Evolutionary conservation across 768 basidiomycete genomes (phyloP).

Genomic region (Amanita exitialis): DNA sequence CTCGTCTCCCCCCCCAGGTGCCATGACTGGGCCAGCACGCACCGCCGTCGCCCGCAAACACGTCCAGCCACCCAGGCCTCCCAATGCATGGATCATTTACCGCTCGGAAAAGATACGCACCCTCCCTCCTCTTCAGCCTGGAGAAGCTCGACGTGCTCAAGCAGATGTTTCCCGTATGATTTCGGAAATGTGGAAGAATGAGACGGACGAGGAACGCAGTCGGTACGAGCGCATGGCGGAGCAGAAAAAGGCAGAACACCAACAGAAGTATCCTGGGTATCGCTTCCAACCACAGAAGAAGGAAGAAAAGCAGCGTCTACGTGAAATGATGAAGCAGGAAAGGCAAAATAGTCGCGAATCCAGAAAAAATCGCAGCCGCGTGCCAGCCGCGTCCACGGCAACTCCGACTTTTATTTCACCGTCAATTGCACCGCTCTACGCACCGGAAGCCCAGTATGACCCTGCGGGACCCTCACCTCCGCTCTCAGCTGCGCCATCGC

Average conservation of each 20-base stretch:
- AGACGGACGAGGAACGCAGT: conserved; percentile 33
- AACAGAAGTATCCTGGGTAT: conserved; percentile 42
- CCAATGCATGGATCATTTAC: conserved; percentile 80
- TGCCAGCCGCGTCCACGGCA: conserved; percentile 10
- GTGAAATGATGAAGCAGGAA: conserved; percentile 28
- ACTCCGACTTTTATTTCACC: conserved; percentile 10
- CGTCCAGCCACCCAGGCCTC: conserved; percentile 48
- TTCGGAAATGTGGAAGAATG: conserved; percentile 53
- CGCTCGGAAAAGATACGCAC: conserved; percentile 47
- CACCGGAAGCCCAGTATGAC: conserved; percentile 20
- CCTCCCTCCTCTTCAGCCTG: conserved; percentile 25
- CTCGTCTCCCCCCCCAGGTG: conserved; percentile 7
- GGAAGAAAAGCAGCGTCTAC: conserved; percentile 33
- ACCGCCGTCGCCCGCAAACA: conserved; percentile 9
- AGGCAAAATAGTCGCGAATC: conserved; percentile 23
- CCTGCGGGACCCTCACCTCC: conserved; percentile 43
- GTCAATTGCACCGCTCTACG: conserved; percentile 13
- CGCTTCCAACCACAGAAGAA: conserved; percentile 47
- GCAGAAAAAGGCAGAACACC: conserved; percentile 40
- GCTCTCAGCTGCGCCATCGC: conserved; percentile 40
- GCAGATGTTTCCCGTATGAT: conserved; percentile 57
- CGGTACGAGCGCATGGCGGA: conserved; percentile 47
- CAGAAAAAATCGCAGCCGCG: conserved; percentile 13
- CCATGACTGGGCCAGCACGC: conserved; percentile 15
- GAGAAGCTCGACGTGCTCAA: conserved; percentile 35